Conservation (phyloP, 2,329 filamentous ascomycete genomes). For the Alternaria brassicae region DNA sequence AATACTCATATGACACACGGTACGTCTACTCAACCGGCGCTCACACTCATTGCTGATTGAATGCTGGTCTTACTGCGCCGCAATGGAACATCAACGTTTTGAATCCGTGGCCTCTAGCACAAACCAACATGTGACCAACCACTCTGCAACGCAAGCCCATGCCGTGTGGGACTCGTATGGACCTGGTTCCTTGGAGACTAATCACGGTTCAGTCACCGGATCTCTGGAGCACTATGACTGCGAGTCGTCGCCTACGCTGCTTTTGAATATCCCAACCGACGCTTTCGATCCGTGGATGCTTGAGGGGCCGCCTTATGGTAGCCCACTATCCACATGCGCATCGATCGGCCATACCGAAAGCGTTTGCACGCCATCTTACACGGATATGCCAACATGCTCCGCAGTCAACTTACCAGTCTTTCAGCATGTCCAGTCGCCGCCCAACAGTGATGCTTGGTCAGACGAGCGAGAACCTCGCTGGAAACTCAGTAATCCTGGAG, state of each 20-base stretch:
- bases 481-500: conserved; percentile 2
- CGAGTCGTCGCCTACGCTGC: conserved; percentile 7
- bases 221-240: background rate
- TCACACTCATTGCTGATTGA: background rate
- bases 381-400: background rate
- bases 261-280: conserved; percentile 9
- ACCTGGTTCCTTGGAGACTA: background rate
- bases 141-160: background rate
- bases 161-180: background rate
- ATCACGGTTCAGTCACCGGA: background rate
- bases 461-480: conserved; percentile 6
- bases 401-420: background rate
- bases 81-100: background rate
- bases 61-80: background rate
- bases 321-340: conserved; percentile 19
- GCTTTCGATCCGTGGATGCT: conserved; percentile 23
- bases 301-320: conserved; percentile 11
- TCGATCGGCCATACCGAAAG: conserved; percentile 22
- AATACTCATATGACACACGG: background rate
- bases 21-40: background rate
- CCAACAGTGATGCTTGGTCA: background rate
- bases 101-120: background rate
- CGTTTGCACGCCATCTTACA: conserved; percentile 19
- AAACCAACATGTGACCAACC: background rate
- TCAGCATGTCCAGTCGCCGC: background rate